A percentile compares a stretch with the other conserved stretches of the same genome.
Evolutionary conservation across 441 rosid species (phyloP).

Genomic region (Theobroma grandiflorum): DNA sequence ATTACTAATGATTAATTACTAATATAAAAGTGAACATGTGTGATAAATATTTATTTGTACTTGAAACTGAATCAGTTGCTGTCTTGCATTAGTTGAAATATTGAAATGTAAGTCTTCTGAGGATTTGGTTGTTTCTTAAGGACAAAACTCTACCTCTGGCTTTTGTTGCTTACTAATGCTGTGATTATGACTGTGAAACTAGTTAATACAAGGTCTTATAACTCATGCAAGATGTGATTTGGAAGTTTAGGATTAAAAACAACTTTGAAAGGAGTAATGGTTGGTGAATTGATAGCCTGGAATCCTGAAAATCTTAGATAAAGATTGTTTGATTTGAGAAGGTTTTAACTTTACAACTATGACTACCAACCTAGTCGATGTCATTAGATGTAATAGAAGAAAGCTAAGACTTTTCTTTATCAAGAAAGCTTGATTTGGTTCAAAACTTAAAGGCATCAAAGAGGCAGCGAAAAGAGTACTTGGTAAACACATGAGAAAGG

Average conservation of each 20-base stretch:
- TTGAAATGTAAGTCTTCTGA: conserved; percentile 7
- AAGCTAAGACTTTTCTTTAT: not conserved
- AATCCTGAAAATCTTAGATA: not conserved
- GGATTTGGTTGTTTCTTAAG: conserved; percentile 16
- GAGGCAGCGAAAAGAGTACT: not conserved
- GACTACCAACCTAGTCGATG: conserved; percentile 11
- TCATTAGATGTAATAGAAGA: conserved; percentile 7
- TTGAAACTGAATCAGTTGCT: conserved; percentile 8
- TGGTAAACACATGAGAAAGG: not conserved
- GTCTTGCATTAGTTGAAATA: not conserved
- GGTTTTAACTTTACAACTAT: conserved; percentile 2
- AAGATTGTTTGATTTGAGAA: conserved; percentile 14
- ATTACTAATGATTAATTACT: not conserved
- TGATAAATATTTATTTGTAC: not conserved
- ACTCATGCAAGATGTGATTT: conserved; percentile 8
- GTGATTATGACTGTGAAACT: not conserved
- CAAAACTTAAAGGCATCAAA: conserved; percentile 1
- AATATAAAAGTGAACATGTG: not conserved
- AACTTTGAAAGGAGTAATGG: not conserved
- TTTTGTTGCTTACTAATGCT: not conserved
- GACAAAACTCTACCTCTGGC: not conserved
- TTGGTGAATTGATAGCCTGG: conserved; percentile 1
- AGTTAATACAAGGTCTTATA: not conserved
- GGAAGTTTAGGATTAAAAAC: conserved; percentile 15
- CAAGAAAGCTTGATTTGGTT: conserved; percentile 9